Base-by-base conservation (phyloP, 1,139 yeast genomes). In the Yamadazyma buinensis region DNA sequence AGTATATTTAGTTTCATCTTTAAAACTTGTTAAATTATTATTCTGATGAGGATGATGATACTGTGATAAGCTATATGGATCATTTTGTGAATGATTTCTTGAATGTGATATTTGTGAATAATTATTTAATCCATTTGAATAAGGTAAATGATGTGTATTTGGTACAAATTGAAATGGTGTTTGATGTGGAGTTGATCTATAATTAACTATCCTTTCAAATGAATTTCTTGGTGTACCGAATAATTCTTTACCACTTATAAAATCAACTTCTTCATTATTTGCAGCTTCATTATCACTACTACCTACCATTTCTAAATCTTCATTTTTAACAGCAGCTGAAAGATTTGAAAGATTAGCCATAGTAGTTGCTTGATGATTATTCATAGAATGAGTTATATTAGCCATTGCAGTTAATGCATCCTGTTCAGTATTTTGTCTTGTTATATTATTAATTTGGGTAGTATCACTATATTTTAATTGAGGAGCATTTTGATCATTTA, bases 211-310 rank as follows among this genome's bases (percentile, higher is more conserved):
- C 37, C 59, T 55, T 32, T 66, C 73, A 44, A 64, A 65, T 12
- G 71, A 61, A 32, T 61, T 61, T 35, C 66, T 45, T 1, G 72
- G 70, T 2, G 70, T 64, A 1, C 74, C 74, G 48, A 69, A 69
- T 27, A 69, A 49, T 44, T 69, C 75, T 36, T 58, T 59, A 7
- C 67, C 66, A 11, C 64, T 55, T 55, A 68, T 55, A 24, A 68
- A 53, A 29, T 63, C 72, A 15, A 61, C 71, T 7, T 57, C 43
- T 5, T 47, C 49, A 25, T 39, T 41, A 20, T 37, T 42, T n/a
- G 25, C 15, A 12, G 42, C 47, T 11, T 44, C 54, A 15, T 45
- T 44, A 12, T 45, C 48, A 25, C 48, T 49, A 26, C 43, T 46
- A 17, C 62, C 68, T 14, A 56, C 64, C 15, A 59, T 48, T 40